These are phyloP conservation scores for Aspergillus aculeatinus DNA, from an alignment of 2,329 filamentous ascomycete genomes.

Conservation along the genomic window DNA sequence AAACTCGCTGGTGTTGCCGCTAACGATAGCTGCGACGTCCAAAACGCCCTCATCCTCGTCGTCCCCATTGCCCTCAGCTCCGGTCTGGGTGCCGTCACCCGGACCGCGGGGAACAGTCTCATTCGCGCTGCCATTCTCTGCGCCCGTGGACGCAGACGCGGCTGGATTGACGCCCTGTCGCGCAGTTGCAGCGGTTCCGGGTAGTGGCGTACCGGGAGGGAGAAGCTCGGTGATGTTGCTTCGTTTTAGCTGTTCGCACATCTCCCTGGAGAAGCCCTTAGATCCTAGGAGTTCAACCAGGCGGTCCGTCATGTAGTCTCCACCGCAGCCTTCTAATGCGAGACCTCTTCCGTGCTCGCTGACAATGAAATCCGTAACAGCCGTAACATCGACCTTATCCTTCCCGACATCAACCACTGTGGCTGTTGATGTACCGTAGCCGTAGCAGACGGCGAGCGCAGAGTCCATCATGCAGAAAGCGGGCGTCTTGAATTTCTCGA, in stretches of 20 bases:
- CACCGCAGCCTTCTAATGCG: conserved; percentile 69
- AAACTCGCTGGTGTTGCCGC: conserved; percentile 62
- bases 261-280: conserved; percentile 59
- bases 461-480: conserved; percentile 89
- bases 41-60: conserved; percentile 63
- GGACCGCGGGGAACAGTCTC: conserved; percentile 52
- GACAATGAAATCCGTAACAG: conserved; percentile 78
- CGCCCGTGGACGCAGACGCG: conserved; percentile 57
- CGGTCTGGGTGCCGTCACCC: conserved; percentile 56
- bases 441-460: conserved; percentile 74
- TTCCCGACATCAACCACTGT: conserved; percentile 89
- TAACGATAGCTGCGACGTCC: conserved; percentile 65
- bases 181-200: conserved; percentile 47
- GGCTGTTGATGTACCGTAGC: conserved; percentile 78
- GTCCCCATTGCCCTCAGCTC: conserved; percentile 47
- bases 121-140: conserved; percentile 41
- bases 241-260: conserved; percentile 66
- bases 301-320: conserved; percentile 78
- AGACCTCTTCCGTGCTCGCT: conserved; percentile 65
- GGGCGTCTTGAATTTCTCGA: conserved; percentile 94
- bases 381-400: conserved; percentile 89
- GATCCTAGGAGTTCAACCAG: conserved; percentile 64
- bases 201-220: conserved; percentile 54
- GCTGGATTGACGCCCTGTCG: conserved; percentile 53
- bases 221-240: conserved; percentile 64